Percentiles rank a stretch among this genome's conserved stretches.
These are phyloP conservation scores for Volutella citrinella DNA, from an alignment of 2,329 filamentous ascomycete species.

Conservation along the genomic window DNA sequence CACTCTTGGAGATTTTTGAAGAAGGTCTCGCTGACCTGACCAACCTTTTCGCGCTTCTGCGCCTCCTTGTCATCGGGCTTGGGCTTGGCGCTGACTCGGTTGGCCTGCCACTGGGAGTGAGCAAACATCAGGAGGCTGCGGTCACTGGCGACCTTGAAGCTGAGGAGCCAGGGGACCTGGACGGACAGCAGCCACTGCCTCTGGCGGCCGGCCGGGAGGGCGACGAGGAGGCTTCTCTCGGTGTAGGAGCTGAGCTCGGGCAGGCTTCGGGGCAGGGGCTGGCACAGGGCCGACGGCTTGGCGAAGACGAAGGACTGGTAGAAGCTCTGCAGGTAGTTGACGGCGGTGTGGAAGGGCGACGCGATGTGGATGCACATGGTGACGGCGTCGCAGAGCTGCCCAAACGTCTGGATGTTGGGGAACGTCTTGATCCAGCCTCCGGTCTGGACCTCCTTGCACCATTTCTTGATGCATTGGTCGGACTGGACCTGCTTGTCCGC, in stretches of 20 bases:
- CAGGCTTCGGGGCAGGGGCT: constrained; percentile 29
- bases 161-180: constrained; percentile 44
- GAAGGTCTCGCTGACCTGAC: constrained; percentile 15
- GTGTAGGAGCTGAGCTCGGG: constrained; percentile 27
- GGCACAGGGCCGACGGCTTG: constrained; percentile 39
- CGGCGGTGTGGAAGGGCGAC: constrained; percentile 45
- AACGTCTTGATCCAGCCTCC: constrained; percentile 39
- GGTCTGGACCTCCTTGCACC: constrained; percentile 39
- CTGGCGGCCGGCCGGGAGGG: constrained; percentile 40
- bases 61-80: constrained; percentile 15
- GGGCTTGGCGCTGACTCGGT: constrained; percentile 20
- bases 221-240: constrained; percentile 29
- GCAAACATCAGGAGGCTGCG: constrained; percentile 41
- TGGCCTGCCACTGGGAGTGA: constrained; percentile 32
- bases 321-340: constrained; percentile 51
- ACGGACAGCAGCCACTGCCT: constrained; percentile 43
- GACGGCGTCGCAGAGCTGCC: constrained; percentile 41
- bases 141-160: constrained; percentile 38
- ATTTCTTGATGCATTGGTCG: constrained; percentile 34
- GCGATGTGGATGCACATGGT: constrained; percentile 54
- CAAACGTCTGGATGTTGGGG: constrained; percentile 39
- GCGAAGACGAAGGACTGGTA: constrained; percentile 46
- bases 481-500: constrained; percentile 23
- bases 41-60: too few species aligned
- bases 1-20: constrained; percentile 27